Base-by-base conservation (phyloP, 805 yeast species). In the Yarrowia sp. region DNA sequence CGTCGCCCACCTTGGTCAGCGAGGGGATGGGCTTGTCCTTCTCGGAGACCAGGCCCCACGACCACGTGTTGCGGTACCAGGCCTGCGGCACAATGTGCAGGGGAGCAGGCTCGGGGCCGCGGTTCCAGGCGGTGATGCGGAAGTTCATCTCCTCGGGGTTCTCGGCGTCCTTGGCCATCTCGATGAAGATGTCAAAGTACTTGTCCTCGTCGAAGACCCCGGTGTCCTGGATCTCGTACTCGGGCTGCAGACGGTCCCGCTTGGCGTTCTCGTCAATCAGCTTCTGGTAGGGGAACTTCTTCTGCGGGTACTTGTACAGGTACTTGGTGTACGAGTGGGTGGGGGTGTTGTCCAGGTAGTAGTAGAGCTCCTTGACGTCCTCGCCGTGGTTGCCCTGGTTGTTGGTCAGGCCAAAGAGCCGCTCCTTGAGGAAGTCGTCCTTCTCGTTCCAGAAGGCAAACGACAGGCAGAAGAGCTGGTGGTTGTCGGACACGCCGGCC, bases 381-480 rank as follows among this genome's bases (percentile, higher is more conserved):
- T 91, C 97, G 62, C 97, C 97, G 73, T 91, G 97, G 72, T 92
- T 92, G 12, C 97, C 97, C 72, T 91, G 92, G 13, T 89, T 90
- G 58, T 96, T 96, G 25, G 97, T 90, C 38, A 90, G 81, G 1
- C 97, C 97, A 73, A 86, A 91, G 65, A 88, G 78, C 66, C 90
- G 85, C 71, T 91, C 97, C 74, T 91, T 91, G 72, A 91, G 79
- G 67, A 90, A 82, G 42, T 83, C 85, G 74, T 91, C 97, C 67
- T 89, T 78, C 66, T 88, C 96, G 76, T 91, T 91, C 97, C 97
- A 91, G 64, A 92, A 78, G 2, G 92, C 96, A 77, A 91, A 78
- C n/a, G 88, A 81, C 67, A 89, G 73, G 71, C 93, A 86, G 31
- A 89, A 76, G 66, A 82, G 73, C 70, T 89, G 97, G 70, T 87